These are phyloP conservation scores for Taphrina pruni DNA, from an alignment of 1,139 yeast species.

Conservation along the genomic window DNA sequence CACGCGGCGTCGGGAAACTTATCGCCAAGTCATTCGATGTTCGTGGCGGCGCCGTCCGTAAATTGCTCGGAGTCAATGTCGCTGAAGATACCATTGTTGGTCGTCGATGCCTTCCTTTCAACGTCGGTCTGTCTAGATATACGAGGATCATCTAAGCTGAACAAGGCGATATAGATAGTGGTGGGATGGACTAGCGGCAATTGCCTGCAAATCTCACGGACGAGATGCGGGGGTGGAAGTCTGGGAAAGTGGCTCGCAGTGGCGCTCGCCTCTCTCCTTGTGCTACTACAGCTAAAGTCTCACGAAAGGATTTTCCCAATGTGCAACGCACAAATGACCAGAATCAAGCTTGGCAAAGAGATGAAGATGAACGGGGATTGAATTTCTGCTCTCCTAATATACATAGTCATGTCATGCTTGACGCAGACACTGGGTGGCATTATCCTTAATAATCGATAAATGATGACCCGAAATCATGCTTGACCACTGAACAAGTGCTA, in stretches of 20 bases:
- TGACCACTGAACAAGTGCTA: not conserved
- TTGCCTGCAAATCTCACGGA: not conserved
- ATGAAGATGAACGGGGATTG: not conserved
- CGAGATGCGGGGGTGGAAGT: not conserved
- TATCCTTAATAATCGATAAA: too few species aligned
- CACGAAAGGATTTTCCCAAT: too few species aligned
- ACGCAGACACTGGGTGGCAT: too few species aligned
- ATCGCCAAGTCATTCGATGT: constrained; percentile 12
- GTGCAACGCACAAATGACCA: too few species aligned
- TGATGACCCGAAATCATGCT: too few species aligned
- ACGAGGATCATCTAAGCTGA: too few species aligned
- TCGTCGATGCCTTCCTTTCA: too few species aligned
- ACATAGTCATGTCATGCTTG: constrained; percentile 4
- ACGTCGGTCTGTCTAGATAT: too few species aligned
- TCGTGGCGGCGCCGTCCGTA: constrained; percentile 4
- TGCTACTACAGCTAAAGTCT: too few species aligned
- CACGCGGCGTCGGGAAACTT: constrained; percentile 28
- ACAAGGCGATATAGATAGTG: too few species aligned
- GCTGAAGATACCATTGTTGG: too few species aligned
- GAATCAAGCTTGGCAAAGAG: too few species aligned
- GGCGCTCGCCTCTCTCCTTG: not conserved
- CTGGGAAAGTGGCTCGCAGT: not conserved
- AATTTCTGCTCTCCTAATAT: constrained; percentile 3
- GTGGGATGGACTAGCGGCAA: not conserved
- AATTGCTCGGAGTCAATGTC: not conserved